These are phyloP conservation scores for Pseudofabraea citricarpa DNA, from an alignment of 2,329 filamentous ascomycete genomes.

Conservation along the genomic window DNA sequence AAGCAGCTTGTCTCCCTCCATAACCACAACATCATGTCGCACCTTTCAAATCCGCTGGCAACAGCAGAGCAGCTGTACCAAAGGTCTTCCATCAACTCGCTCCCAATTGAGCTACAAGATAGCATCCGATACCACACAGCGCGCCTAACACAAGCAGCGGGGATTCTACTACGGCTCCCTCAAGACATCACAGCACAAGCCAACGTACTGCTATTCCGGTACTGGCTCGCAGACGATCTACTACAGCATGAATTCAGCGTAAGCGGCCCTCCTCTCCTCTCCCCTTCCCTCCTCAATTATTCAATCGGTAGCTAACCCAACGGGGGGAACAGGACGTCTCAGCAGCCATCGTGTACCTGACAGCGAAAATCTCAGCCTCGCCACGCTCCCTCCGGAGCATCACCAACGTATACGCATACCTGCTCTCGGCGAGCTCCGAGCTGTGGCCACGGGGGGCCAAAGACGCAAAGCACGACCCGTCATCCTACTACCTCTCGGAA, in stretches of 20 bases:
- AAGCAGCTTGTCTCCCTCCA: no score
- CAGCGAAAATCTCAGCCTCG: constrained; percentile 74
- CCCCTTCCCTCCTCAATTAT: no score
- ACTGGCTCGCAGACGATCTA: constrained; percentile 59
- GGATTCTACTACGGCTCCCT: constrained; percentile 75
- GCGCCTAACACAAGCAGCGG: constrained; percentile 71
- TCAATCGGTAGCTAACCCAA: no score
- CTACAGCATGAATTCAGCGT: constrained; percentile 51
- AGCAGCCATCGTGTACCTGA: constrained; percentile 74
- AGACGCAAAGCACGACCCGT: constrained; percentile 32
- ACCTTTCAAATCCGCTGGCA: constrained; percentile 67
- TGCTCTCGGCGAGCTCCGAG: constrained; percentile 46
- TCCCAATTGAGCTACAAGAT: constrained; percentile 67
- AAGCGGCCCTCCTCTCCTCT: constrained; percentile 1
- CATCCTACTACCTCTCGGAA: constrained; percentile 67
- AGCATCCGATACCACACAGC: constrained; percentile 67
- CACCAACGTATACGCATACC: constrained; percentile 79
- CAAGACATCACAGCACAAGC: constrained; percentile 84
- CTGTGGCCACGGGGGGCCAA: background rate
- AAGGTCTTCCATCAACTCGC: constrained; percentile 46
- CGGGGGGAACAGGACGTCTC: constrained; percentile 79
- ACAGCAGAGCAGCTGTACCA: constrained; percentile 64
- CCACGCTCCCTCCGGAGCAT: constrained; percentile 76
- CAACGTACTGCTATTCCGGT: constrained; percentile 75
- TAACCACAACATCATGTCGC: constrained; percentile 42